Percentiles rank a stretch among this genome's conserved stretches.
Evolutionary conservation across 2,329 filamentous ascomycete species (phyloP).

Genomic region (Alternaria sp.): DNA sequence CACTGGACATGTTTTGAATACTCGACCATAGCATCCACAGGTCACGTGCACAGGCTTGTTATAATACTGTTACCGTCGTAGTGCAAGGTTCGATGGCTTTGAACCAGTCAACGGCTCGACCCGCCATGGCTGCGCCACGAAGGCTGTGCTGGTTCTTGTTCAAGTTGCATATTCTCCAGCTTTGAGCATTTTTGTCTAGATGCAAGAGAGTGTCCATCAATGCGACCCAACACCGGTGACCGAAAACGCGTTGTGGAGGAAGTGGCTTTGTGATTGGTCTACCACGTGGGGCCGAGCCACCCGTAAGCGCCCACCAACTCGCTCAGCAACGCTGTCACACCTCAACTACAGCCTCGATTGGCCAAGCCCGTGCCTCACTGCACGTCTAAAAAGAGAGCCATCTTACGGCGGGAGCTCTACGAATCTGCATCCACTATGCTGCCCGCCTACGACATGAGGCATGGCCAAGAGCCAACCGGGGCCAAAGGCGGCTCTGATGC

Average conservation of each 20-base stretch:
- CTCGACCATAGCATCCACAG: background rate
- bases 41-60: background rate
- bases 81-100: background rate
- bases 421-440: conserved; percentile 39
- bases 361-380: conserved; percentile 44
- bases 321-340: conserved; percentile 40
- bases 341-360: conserved; percentile 41
- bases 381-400: conserved; percentile 36
- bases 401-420: conserved; percentile 41
- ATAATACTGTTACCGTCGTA: background rate
- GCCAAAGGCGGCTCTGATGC: conserved; percentile 34
- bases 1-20: background rate
- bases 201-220: conserved; percentile 19
- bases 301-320: conserved; percentile 43
- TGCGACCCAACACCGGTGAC: conserved; percentile 14
- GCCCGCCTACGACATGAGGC: conserved; percentile 35
- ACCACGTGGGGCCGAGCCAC: conserved; percentile 14
- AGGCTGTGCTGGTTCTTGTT: conserved; percentile 20
- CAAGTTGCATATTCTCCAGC: conserved; percentile 1
- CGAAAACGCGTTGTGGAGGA: conserved; percentile 25
- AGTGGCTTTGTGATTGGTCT: conserved; percentile 36
- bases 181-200: conserved; percentile 21
- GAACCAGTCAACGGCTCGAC: background rate
- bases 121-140: conserved; percentile 20
- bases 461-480: conserved; percentile 41